Conservation (phyloP, 1,139 yeast genomes). For the Pichia sp. region DNA sequence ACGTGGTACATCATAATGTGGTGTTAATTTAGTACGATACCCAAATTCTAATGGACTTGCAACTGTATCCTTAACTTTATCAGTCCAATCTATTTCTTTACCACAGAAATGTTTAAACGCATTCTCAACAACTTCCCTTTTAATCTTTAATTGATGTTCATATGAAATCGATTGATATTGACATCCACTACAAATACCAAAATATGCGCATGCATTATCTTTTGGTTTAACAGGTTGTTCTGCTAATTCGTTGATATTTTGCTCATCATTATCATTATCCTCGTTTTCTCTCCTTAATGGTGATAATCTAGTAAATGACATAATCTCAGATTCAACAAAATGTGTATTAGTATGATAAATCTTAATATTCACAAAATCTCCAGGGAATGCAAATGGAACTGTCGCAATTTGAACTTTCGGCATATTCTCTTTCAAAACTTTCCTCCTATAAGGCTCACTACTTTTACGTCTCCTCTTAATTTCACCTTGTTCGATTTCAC, state of each 20-base stretch:
- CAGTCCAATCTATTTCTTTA: slow-evolving; percentile 12
- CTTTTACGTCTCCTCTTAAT: slow-evolving; percentile 6
- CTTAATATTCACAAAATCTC: slow-evolving; percentile 64
- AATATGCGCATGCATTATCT: slow-evolving; percentile 51
- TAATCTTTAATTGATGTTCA: slow-evolving; percentile 61
- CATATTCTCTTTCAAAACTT: slow-evolving; percentile 6
- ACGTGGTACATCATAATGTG: slow-evolving; percentile 85
- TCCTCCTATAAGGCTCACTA: slow-evolving; percentile 12
- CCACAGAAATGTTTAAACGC: slow-evolving; percentile 63
- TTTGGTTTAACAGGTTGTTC: slow-evolving; percentile 19
- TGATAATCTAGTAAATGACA: slow-evolving; percentile 43
- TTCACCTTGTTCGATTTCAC: slow-evolving; percentile 1
- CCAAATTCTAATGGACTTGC: slow-evolving; percentile 70
- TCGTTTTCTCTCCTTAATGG: slow-evolving; percentile 30
- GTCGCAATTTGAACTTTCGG: slow-evolving; percentile 38
- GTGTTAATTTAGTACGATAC: slow-evolving; percentile 89
- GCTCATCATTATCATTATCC: slow-evolving; percentile 42
- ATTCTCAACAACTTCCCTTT: slow-evolving; percentile 65
- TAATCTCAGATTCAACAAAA: slow-evolving; percentile 69
- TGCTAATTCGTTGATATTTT: neutral
- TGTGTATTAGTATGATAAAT: slow-evolving; percentile 74
- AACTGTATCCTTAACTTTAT: slow-evolving; percentile 52
- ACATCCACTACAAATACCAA: slow-evolving; percentile 83
- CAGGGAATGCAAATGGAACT: slow-evolving; percentile 85
- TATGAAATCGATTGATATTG: slow-evolving; percentile 82